A percentile compares a stretch with the other conserved stretches of the same genome.
Conservation (phyloP, 1,284 basidiomycete genomes). For the Trametes polyzona region DNA sequence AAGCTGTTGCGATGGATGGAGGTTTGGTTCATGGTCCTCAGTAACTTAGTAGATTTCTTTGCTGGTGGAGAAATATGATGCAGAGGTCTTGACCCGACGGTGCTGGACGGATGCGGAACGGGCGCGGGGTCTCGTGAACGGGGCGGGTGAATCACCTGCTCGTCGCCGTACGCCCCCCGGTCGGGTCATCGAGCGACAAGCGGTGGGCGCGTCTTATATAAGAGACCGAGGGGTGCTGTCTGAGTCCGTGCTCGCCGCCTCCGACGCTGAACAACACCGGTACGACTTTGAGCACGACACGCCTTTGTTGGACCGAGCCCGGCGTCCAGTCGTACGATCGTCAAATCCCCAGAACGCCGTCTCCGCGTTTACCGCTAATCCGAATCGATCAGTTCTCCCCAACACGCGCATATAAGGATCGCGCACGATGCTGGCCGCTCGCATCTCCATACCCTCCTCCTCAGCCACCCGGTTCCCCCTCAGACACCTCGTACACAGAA, state of each 20-base stretch:
- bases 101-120: background rate
- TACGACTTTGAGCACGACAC: constrained; percentile 14
- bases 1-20: constrained; percentile 58
- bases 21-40: constrained; percentile 75
- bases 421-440: constrained; percentile 41
- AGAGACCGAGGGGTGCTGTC: constrained; percentile 10
- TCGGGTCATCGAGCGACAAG: constrained; percentile 14
- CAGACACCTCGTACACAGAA: constrained; percentile 42
- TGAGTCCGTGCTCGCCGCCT: constrained; percentile 4
- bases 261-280: constrained; percentile 20
- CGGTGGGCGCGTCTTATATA: constrained; percentile 25
- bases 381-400: constrained; percentile 31
- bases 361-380: constrained; percentile 29
- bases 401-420: constrained; percentile 33
- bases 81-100: background rate
- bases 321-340: constrained; percentile 31
- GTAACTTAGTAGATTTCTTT: constrained; percentile 56
- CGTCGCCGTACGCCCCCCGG: constrained; percentile 2
- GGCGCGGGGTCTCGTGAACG: constrained; percentile 12
- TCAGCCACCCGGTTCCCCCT: constrained; percentile 40
- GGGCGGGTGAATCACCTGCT: constrained; percentile 22
- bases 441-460: constrained; percentile 40
- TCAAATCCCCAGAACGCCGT: constrained; percentile 19
- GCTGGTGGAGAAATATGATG: constrained; percentile 12
- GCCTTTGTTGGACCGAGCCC: constrained; percentile 9